These are phyloP conservation scores for Candida maesae DNA, from an alignment of 805 yeast species.

Conservation along the genomic window DNA sequence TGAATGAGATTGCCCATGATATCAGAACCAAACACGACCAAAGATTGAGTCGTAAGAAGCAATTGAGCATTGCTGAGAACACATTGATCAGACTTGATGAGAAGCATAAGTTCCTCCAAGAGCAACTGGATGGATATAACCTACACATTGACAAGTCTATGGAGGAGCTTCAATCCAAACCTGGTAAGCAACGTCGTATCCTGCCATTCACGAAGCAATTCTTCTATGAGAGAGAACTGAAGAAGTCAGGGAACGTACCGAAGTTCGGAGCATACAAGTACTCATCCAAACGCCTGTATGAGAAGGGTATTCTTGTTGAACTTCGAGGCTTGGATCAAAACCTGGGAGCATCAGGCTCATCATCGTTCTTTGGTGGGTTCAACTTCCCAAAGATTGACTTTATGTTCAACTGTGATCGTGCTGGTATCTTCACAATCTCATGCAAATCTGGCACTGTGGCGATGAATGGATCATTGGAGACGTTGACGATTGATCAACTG, in stretches of 20 bases:
- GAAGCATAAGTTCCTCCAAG: slow-evolving; percentile 40
- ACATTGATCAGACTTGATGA: slow-evolving; percentile 43
- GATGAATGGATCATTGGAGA: slow-evolving; percentile 48
- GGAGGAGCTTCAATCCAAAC: slow-evolving; percentile 43
- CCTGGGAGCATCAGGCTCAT: slow-evolving; percentile 33
- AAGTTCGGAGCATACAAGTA: slow-evolving; percentile 76
- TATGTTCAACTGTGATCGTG: slow-evolving; percentile 70
- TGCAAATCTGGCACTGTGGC: slow-evolving; percentile 71
- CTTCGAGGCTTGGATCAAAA: slow-evolving; percentile 50
- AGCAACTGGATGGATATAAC: slow-evolving; percentile 39
- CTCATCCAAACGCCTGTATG: slow-evolving; percentile 69
- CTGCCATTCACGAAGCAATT: slow-evolving; percentile 69
- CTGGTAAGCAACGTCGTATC: slow-evolving; percentile 29
- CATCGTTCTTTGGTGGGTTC: slow-evolving; percentile 35
- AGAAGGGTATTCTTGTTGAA: slow-evolving; percentile 62
- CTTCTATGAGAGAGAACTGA: slow-evolving; percentile 68
- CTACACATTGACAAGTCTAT: slow-evolving; percentile 48
- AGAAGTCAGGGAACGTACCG: slow-evolving; percentile 62
- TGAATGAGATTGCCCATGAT: slow-evolving; percentile 82
- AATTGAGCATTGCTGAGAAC: slow-evolving; percentile 40
- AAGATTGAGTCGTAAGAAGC: slow-evolving; percentile 43
- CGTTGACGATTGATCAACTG: slow-evolving; percentile 66
- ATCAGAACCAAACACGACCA: slow-evolving; percentile 56
- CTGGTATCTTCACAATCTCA: slow-evolving; percentile 70
- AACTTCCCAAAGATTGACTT: slow-evolving; percentile 67